A percentile compares a stretch with the other conserved stretches of the same genome.
phyloP scores from a whole-genome alignment of 257 asterid genomes.

The Nicotiana benthamiana region DNA sequence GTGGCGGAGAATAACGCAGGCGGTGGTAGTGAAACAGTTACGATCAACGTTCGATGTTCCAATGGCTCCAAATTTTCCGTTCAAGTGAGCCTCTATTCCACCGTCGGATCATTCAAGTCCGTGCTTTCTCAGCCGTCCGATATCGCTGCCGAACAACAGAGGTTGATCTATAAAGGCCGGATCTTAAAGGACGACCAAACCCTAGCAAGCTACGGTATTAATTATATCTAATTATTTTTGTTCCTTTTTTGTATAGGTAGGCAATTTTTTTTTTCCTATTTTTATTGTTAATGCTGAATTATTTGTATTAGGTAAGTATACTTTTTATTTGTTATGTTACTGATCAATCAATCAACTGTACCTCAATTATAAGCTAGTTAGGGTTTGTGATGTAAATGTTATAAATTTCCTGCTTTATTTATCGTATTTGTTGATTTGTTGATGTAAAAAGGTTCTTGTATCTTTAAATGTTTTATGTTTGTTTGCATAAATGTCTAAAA shows the following conservation, averaged over 20 bases:
- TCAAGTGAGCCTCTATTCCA: slow-evolving; percentile 31
- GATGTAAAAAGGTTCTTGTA: background rate
- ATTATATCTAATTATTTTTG: background rate
- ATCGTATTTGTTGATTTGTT: background rate
- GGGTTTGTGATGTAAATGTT: background rate
- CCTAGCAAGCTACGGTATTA: slow-evolving; percentile 42
- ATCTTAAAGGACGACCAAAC: slow-evolving; percentile 58
- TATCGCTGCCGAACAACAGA: slow-evolving; percentile 40
- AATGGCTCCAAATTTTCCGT: slow-evolving; percentile 41
- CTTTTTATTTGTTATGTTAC: background rate
- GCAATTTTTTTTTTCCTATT: background rate
- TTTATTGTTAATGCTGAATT: background rate
- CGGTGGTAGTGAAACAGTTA: slow-evolving; percentile 25
- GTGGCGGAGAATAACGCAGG: slow-evolving; percentile 1
- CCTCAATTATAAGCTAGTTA: background rate
- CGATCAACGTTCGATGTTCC: slow-evolving; percentile 34
- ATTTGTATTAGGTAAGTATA: background rate
- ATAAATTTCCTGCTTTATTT: background rate
- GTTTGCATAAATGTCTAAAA: background rate
- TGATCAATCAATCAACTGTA: background rate
- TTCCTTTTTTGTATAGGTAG: background rate
- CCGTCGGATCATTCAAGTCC: slow-evolving; percentile 40
- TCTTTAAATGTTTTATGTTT: background rate
- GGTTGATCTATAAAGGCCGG: slow-evolving; percentile 55
- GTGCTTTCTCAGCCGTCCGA: slow-evolving; percentile 31